phyloP scores from a whole-genome alignment of 148 eudicot species.

The Euryodendron excelsum region DNA sequence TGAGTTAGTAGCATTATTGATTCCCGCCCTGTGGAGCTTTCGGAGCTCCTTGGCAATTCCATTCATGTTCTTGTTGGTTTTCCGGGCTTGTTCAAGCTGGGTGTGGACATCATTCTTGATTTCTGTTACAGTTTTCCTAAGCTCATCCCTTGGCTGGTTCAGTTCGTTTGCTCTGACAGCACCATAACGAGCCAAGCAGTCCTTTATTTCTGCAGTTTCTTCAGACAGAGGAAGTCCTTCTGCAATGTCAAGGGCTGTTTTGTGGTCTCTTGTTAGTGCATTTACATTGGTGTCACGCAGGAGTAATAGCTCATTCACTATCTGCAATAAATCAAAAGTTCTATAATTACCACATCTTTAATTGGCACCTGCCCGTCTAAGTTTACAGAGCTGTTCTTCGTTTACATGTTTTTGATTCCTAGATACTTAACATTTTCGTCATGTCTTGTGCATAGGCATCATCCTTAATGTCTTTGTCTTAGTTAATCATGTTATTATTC shows the following conservation, averaged over 20 bases:
- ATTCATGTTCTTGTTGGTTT: slow-evolving; percentile 54
- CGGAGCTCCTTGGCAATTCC: slow-evolving; percentile 73
- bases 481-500: too few species aligned
- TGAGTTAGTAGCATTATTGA: slow-evolving; percentile 60
- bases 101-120: slow-evolving; percentile 56
- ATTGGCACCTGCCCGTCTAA: not conserved
- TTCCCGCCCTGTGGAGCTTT: slow-evolving; percentile 64
- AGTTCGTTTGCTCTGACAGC: slow-evolving; percentile 57
- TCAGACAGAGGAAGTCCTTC: slow-evolving; percentile 58
- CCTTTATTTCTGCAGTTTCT: slow-evolving; percentile 53
- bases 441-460: not conserved
- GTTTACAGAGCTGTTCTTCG: not conserved
- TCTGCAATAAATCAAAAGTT: slow-evolving; percentile 37
- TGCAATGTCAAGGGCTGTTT: slow-evolving; percentile 70
- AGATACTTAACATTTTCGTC: not conserved
- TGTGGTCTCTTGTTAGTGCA: slow-evolving; percentile 61
- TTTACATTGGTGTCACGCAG: slow-evolving; percentile 61
- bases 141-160: slow-evolving; percentile 69
- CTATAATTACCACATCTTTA: not conserved
- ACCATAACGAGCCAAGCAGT: slow-evolving; percentile 40
- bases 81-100: slow-evolving; percentile 66
- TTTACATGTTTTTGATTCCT: not conserved
- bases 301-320: slow-evolving; percentile 49
- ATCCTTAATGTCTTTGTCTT: too few species aligned
- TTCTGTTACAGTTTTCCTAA: slow-evolving; percentile 56